Evolutionary conservation across 129 eudicot species (phyloP).

Genomic region (Flaveria brownii): DNA sequence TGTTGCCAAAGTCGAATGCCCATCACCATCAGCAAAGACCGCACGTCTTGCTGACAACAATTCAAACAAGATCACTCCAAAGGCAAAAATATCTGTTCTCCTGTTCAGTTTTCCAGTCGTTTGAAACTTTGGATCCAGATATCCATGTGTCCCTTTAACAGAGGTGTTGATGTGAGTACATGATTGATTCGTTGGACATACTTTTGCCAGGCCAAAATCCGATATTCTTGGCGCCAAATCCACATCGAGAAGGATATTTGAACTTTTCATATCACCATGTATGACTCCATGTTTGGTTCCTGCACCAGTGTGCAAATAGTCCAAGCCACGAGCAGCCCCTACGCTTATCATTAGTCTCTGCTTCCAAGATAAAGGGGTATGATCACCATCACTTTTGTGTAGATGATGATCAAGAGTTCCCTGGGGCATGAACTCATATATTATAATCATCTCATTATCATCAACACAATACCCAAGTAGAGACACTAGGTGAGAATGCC

Average conservation of each 20-base stretch:
- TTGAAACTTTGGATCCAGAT: too few relatives aligned
- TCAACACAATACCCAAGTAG: conserved; percentile 10
- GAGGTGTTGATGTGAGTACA: not conserved
- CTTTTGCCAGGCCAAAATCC: conserved; percentile 10
- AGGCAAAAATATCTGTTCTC: too few relatives aligned
- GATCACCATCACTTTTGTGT: not conserved
- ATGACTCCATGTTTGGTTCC: conserved; percentile 10
- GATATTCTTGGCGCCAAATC: not conserved
- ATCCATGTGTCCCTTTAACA: too few relatives aligned
- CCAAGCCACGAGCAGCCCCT: conserved; percentile 24
- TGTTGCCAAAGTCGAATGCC: too few relatives aligned
- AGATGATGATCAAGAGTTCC: conserved; percentile 16
- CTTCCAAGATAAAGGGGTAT: conserved; percentile 20
- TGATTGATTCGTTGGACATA: not conserved
- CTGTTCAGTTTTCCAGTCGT: too few relatives aligned
- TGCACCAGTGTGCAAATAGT: conserved; percentile 21
- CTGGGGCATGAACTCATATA: conserved; percentile 16
- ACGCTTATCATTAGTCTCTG: conserved; percentile 24
- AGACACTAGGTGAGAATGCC: conserved; percentile 15
- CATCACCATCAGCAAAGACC: too few relatives aligned
- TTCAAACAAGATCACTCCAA: too few relatives aligned
- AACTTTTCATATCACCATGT: conserved; percentile 28
- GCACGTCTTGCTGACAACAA: too few relatives aligned
- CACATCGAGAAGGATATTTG: conserved; percentile 11
- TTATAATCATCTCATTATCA: conserved; percentile 7